Percentiles rank a stretch among this genome's conserved stretches.
Conservation (phyloP, 176 grass and related monocot species). For the Carex cristatella region DNA sequence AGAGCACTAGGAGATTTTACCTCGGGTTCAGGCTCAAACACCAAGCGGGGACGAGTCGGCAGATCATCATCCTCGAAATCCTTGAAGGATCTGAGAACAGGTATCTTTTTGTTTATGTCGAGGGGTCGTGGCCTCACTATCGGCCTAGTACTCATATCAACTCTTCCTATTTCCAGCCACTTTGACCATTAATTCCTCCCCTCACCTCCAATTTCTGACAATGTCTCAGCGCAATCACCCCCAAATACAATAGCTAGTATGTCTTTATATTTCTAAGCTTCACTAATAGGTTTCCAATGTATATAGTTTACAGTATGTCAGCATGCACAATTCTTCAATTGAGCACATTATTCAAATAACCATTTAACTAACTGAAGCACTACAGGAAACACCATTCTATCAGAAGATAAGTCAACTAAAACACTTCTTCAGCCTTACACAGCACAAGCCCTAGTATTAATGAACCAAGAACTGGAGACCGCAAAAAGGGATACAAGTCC, state of each 20-base stretch:
- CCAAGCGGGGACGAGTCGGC: constrained; percentile 22
- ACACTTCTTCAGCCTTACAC: background rate
- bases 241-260: background rate
- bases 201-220: constrained; percentile 14
- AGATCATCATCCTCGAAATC: constrained; percentile 93
- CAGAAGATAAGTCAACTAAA: background rate
- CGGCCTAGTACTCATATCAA: constrained; percentile 79
- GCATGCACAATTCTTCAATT: constrained; percentile 2
- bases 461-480: background rate
- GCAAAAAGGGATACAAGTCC: background rate
- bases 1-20: background rate
- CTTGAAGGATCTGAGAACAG: constrained; percentile 74
- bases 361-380: background rate
- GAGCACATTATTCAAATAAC: background rate
- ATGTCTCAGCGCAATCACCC: background rate
- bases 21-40: constrained; percentile 20
- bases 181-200: constrained; percentile 46
- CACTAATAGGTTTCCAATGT: background rate
- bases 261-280: background rate
- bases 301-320: background rate
- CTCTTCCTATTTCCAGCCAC: background rate
- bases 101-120: constrained; percentile 98
- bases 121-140: constrained; percentile 93
- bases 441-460: background rate
- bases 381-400: background rate